Percentiles rank a stretch among this genome's conserved stretches.
Conservation (phyloP, 2,329 filamentous ascomycete species). For the Plenodomus lindquistii region DNA sequence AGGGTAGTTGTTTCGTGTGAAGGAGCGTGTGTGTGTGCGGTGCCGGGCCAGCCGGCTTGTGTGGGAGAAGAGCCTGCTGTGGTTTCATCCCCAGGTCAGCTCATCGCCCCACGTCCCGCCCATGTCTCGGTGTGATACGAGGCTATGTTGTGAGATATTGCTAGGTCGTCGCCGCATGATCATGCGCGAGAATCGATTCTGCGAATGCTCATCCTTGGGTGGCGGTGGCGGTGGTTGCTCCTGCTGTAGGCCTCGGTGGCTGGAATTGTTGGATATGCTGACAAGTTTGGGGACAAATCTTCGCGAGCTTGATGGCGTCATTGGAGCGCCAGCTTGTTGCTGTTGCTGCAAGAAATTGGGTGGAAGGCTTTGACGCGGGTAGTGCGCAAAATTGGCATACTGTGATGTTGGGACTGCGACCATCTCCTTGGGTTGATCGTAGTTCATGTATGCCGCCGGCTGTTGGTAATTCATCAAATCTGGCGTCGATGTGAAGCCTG, state of each 20-base stretch:
- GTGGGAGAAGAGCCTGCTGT: constrained; percentile 1
- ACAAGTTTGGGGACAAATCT: constrained; percentile 41
- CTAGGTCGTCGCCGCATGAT: constrained; percentile 42
- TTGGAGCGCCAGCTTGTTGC: constrained; percentile 10
- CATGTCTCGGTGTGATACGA: constrained; percentile 36
- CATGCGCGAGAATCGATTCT: constrained; percentile 40
- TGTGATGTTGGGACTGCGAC: constrained; percentile 40
- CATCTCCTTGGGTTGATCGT: constrained; percentile 33
- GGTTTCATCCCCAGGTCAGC: constrained; percentile 38
- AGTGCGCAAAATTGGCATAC: constrained; percentile 39
- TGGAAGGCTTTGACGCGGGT: constrained; percentile 40
- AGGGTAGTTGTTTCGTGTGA: constrained; percentile 25
- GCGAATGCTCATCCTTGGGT: constrained; percentile 39
- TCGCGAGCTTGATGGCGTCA: constrained; percentile 24
- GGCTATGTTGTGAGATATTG: constrained; percentile 43
- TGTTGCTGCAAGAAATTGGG: constrained; percentile 37
- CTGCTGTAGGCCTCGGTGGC: constrained; percentile 28
- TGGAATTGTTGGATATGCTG: constrained; percentile 35
- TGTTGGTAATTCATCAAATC: constrained; percentile 37
- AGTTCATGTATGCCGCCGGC: constrained; percentile 1
- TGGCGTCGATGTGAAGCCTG: constrained; percentile 41
- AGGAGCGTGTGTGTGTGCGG: constrained; percentile 25
- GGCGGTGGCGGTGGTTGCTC: constrained; percentile 42
- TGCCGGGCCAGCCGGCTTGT: constrained; percentile 33
- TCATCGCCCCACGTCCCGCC: constrained; percentile 40